These are phyloP conservation scores for Coriaria nepalensis DNA, from an alignment of 306 rosid species.

Conservation along the genomic window DNA sequence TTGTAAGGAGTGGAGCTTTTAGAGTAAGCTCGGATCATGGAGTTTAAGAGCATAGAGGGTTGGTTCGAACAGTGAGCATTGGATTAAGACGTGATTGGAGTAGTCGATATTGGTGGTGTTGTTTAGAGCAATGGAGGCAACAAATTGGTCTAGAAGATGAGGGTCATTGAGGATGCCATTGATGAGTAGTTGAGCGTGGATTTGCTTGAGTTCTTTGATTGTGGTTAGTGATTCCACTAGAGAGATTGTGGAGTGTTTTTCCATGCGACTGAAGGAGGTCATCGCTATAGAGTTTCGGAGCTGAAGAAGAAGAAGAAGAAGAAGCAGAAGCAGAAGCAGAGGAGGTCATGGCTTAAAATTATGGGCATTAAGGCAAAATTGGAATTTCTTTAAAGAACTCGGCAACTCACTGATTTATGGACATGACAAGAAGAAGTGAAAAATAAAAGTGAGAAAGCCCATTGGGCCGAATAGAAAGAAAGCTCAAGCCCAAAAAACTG, in stretches of 20 bases:
- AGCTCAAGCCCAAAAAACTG: no score
- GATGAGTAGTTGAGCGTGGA: constrained; percentile 30
- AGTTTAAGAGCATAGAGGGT: constrained; percentile 46
- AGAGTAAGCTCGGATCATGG: constrained; percentile 55
- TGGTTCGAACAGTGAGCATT: constrained; percentile 13
- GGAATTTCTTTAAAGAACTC: no score
- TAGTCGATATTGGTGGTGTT: constrained; percentile 20
- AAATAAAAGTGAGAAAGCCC: no score
- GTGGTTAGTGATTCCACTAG: constrained; percentile 20
- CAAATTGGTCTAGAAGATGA: constrained; percentile 21
- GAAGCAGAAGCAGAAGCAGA: no score
- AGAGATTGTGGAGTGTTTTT: constrained; percentile 28
- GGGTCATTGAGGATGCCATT: constrained; percentile 18
- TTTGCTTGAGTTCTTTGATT: constrained; percentile 30
- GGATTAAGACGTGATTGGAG: constrained; percentile 19
- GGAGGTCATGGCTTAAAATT: neutral
- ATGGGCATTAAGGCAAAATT: no score
- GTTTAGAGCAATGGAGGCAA: constrained; percentile 23
- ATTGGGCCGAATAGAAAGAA: no score
- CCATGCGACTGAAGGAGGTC: constrained; percentile 22
- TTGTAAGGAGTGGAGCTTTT: constrained; percentile 32
- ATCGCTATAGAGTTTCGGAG: constrained; percentile 4
- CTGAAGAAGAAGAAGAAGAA: neutral
- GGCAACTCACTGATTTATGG: no score
- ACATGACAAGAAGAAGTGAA: no score